Evolutionary conservation across 2,329 filamentous ascomycete genomes (phyloP), one percentile per base, ranked within the genome.

Genomic region (Colletotrichum brevisporum): DNA sequence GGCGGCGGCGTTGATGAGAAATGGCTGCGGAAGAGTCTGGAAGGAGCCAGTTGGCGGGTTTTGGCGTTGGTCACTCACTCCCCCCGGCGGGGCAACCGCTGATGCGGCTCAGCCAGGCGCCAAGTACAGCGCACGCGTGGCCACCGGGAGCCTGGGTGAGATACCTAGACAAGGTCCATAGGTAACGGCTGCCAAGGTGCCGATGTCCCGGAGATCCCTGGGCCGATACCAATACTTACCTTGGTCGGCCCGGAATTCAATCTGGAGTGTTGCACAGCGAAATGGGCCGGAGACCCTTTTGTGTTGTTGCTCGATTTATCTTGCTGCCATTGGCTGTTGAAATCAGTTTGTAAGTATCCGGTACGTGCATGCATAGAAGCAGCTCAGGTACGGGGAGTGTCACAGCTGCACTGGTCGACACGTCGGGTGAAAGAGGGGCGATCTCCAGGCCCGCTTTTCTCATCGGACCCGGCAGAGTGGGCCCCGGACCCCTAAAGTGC

Each of bases 1-100:
- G 5, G n/a, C 26, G 50, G 57, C 39, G 36, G 60, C 24, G 63
- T 54, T 68, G 67, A 45, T 70, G 67, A 70, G 53, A 63, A 70
- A 70, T 63, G 24, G 27, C 58, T 12, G 67, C 47, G 31, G 67
- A 69, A 70, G 31, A 26, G 64, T 68, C 67, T 70, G 67, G 67
- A 70, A 70, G 53, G 54, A 43, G 54, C 67, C 67, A 70, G 67
- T 43, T 67, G 53, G 63, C 54, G 57, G 51, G 48, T 58, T 61
- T 62, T 53, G 57, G 55, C 45, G 51, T 66, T 47, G 45, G 63
- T 48, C 56, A 43, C 5, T n/a, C 21, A 24, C n/a, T 41, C 51
- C 55, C 53, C 43, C 47, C 62, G 61, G 67, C 55, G 67, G 63
- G 63, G 67, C 67, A 18, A 18, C 62, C 51, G 26, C 62, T 60